Percentiles rank a stretch among this genome's conserved stretches.
Evolutionary conservation across 495 filamentous ascomycete genomes (phyloP).

Genomic region (Hyaloscypha finlandica): DNA sequence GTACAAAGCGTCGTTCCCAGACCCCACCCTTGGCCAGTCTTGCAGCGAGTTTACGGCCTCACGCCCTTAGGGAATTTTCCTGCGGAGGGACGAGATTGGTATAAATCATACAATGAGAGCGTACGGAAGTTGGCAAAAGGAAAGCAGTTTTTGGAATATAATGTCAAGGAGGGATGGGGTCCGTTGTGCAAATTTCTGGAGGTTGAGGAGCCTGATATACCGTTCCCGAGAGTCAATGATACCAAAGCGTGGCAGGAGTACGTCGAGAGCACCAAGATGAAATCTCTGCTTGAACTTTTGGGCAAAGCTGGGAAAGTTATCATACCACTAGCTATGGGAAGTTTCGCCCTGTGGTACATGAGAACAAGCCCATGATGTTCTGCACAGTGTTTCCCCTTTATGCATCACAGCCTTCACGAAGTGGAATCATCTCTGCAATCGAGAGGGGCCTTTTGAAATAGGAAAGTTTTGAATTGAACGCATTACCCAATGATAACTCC

Average conservation of each 20-base stretch:
- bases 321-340: background rate
- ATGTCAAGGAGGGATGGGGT: slow-evolving; percentile 48
- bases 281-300: background rate
- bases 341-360: background rate
- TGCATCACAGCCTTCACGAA: background rate
- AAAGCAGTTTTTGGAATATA: slow-evolving; percentile 42
- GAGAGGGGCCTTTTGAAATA: background rate
- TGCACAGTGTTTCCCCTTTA: background rate
- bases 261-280: background rate
- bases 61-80: background rate
- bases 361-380: background rate
- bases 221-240: slow-evolving; percentile 11
- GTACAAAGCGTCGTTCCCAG: slow-evolving; percentile 1
- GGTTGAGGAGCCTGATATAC: slow-evolving; percentile 22
- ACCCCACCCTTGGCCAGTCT: background rate
- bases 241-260: background rate
- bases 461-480: background rate
- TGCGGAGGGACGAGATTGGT: slow-evolving; percentile 22
- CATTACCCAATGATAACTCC: no score
- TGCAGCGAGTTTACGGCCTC: background rate
- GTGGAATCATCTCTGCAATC: background rate
- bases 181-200: slow-evolving; percentile 46
- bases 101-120: slow-evolving; percentile 31
- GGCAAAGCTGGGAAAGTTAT: background rate
- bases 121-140: slow-evolving; percentile 33